Base-by-base conservation (phyloP, 2,329 filamentous ascomycete species). In the Aspergillus sp. region DNA sequence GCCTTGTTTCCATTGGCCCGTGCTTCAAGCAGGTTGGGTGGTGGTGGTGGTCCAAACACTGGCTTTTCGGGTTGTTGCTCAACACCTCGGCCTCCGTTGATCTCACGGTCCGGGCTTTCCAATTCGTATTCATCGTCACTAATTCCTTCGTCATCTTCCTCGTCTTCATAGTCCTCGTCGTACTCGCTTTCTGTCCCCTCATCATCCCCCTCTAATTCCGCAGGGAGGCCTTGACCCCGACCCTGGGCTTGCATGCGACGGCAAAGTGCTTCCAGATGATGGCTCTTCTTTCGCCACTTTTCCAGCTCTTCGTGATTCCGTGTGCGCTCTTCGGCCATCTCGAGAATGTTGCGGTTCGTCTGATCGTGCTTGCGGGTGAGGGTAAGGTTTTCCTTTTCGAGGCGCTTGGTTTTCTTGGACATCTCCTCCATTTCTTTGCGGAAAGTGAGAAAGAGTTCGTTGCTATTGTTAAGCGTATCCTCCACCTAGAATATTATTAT, bases 371-470 rank as follows among this genome's bases (percentile, higher is more conserved):
- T 95, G 44, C 91, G 82, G 53, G 89, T 95, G 40, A 95, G 78
- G 12, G 81, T 85, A 57, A 93, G 85, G 59, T 98, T 97, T 62
- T 98, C 93, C 70, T 95, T 95, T 67, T 98, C 93, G 42, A 98
- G 75, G 27, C 90, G 85, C 69, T 96, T 96, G 5, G 91, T 95
- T 73, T 97, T 97, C 73, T 96, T 96, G 1, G 90, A 95, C 90
- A 97, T 97, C 62, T 97, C 93, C 70, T 97, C 93, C 90, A 97
- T 97, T 70, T 97, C 93, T 72, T 95, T 96, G 43, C 91, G 82
- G 70, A 97, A 97, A 1, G 93, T 96, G 54, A 96, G 75, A 68
- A 97, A 97, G 42, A 97, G 75, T 65, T 97, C 93, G 72, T 97
- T 97, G 69, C 89, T 95, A 65, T 96, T 97, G 71, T 96, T 97